These are phyloP conservation scores for Ceratobasidium sp. DNA, from an alignment of 1,284 basidiomycete species.

Conservation along the genomic window DNA sequence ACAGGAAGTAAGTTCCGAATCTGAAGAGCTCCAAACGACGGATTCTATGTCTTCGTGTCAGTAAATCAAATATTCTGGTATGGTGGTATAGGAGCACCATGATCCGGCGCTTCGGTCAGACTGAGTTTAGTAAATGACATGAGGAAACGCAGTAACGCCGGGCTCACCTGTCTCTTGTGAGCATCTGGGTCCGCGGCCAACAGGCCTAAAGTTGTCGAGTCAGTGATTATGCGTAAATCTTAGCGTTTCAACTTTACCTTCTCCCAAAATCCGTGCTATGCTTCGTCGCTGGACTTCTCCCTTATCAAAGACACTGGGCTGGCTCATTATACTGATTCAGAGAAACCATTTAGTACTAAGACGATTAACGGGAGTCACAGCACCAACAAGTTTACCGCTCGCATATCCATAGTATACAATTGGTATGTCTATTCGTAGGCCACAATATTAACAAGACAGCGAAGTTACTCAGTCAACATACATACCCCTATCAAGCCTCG, in stretches of 20 bases:
- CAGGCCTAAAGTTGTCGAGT: neutral
- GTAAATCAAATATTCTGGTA: no score
- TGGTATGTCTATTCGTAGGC: neutral
- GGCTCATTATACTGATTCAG: constrained; percentile 7
- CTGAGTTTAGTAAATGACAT: neutral
- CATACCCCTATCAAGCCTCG: constrained; percentile 40
- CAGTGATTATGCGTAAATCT: neutral
- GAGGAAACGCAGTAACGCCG: no score
- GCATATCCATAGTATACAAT: constrained; percentile 38
- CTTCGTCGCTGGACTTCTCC: neutral
- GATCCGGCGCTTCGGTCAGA: constrained; percentile 43
- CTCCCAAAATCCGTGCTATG: constrained; percentile 20
- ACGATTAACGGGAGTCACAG: neutral
- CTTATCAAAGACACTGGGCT: constrained; percentile 1
- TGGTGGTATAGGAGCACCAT: constrained; percentile 27
- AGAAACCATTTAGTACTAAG: neutral
- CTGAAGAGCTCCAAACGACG: constrained; percentile 47
- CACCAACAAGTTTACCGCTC: constrained; percentile 35
- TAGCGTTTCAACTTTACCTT: constrained; percentile 12
- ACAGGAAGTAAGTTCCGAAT: constrained; percentile 45
- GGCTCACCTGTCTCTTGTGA: constrained; percentile 35
- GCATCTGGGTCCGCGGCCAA: constrained; percentile 25
- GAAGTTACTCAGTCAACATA: neutral
- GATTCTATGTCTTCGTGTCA: constrained; percentile 26
- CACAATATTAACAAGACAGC: no score